Conservation (phyloP, 208 protist species). For the Acanthamoeba polyphaga region DNA sequence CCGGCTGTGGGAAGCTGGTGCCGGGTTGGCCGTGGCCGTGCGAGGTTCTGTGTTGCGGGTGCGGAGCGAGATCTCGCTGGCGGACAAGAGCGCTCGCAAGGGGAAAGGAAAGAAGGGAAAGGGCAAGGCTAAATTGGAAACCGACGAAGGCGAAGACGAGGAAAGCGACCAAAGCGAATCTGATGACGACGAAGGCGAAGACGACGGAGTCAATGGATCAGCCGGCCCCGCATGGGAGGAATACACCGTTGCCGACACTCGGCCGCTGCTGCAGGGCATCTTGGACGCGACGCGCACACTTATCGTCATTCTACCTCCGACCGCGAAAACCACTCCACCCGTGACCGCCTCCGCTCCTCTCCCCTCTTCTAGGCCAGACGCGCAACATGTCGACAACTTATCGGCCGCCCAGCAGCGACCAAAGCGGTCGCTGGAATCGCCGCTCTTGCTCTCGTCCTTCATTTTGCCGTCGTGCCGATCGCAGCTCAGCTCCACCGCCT, state of each 20-base stretch:
- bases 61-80: background rate
- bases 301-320: conserved; percentile 29
- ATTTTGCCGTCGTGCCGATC: conserved; percentile 23
- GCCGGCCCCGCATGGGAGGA: background rate
- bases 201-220: background rate
- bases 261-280: conserved; percentile 33
- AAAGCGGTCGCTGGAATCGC: background rate
- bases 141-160: background rate
- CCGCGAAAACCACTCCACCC: background rate
- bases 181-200: background rate
- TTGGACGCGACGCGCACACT: conserved; percentile 7
- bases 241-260: conserved; percentile 26
- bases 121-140: background rate
- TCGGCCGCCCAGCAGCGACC: background rate
- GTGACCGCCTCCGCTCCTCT: background rate
- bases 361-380: background rate
- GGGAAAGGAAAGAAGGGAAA: background rate
- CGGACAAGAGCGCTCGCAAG: background rate
- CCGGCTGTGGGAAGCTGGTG: conserved; percentile 21
- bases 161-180: background rate
- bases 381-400: background rate
- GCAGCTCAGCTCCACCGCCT: background rate
- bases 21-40: background rate
- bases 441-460: conserved; percentile 50
- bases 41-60: conserved; percentile 17